These are phyloP conservation scores for Fragaria nilgerrensis DNA, from an alignment of 306 rosid genomes.

Conservation along the genomic window DNA sequence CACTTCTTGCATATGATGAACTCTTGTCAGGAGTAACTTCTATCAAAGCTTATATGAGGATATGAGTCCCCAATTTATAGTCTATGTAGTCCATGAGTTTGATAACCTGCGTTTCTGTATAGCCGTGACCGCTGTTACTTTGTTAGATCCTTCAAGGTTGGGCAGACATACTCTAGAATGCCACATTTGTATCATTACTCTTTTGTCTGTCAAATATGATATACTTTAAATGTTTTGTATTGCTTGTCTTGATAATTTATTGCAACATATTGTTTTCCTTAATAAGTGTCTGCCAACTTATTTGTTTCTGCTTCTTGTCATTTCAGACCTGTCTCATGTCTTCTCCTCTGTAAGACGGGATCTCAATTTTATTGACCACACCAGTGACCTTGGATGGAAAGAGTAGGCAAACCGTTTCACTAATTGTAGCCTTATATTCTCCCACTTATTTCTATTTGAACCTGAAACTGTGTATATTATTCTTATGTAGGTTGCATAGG, in stretches of 20 bases:
- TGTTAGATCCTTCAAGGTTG: background rate
- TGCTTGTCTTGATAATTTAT: conserved; percentile 5
- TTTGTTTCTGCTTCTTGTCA: conserved; percentile 21
- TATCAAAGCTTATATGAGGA: background rate
- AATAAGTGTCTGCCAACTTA: background rate
- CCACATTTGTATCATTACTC: background rate
- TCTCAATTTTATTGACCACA: conserved; percentile 84
- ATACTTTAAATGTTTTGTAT: background rate
- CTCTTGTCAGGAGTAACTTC: background rate
- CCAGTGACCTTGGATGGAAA: conserved; percentile 96
- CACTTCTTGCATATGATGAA: background rate
- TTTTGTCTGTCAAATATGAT: background rate
- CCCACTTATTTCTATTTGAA: conserved; percentile 7
- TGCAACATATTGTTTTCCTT: conserved; percentile 11
- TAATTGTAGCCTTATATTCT: conserved; percentile 16
- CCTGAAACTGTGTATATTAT: conserved; percentile 18
- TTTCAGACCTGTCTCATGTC: conserved; percentile 83
- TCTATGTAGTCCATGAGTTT: background rate
- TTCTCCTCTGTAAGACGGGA: conserved; percentile 80
- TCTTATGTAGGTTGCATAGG: conserved; percentile 58
- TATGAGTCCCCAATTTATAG: background rate
- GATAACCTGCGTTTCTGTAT: background rate
- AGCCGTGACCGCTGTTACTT: background rate
- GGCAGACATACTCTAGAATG: background rate
- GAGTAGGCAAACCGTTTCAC: conserved; percentile 53